Evolutionary conservation across 768 basidiomycete genomes (phyloP), one percentile per base, ranked within the genome.

Genomic region (Suillus alpinus): DNA sequence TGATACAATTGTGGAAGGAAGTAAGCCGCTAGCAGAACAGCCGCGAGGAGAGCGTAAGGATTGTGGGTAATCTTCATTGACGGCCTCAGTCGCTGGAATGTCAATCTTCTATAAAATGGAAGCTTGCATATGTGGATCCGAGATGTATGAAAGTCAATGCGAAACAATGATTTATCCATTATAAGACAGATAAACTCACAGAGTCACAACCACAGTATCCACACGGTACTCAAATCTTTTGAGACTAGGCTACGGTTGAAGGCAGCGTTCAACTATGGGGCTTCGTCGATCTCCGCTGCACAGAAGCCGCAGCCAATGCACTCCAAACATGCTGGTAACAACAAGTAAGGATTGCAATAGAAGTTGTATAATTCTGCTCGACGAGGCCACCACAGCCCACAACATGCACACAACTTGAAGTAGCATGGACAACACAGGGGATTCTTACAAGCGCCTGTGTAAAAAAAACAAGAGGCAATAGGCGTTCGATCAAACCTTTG

Each of bases 381-480:
- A 86, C 83, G 14, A 88, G 76, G 44, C 87, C 87, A 58, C 86
- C 87, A 60, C 86, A 87, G 69, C 85, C 86, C 87, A 60, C 86
- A 87, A 69, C 85, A 88, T 5, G 87, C 87, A 63, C 86, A 88
- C 10, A 87, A n/a, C n/a, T n/a, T n/a, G n/a, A n/a, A 76, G 67
- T 88, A 88, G 66, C 87, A 88, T 1, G 87, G 86, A 63, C 85
- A 87, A 65, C 86, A 88, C 0, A 81, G 73, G 1, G 86, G 86
- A 59, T 88, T 88, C 61, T 83, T 66, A 65, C 86, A 87, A 0
- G 81, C 69, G 16, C 81, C 84, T 84, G 52, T 23, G 51, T 56
- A 60, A 13, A 26, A n/a, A 51, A 29, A 26, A 46, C 26, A 16
- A 31, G 13, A 4, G 36, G 41, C 34, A 26, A 56, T 32, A 46